Evolutionary conservation across 805 yeast genomes (phyloP).

Genomic region (Suhomyces faveliae): DNA sequence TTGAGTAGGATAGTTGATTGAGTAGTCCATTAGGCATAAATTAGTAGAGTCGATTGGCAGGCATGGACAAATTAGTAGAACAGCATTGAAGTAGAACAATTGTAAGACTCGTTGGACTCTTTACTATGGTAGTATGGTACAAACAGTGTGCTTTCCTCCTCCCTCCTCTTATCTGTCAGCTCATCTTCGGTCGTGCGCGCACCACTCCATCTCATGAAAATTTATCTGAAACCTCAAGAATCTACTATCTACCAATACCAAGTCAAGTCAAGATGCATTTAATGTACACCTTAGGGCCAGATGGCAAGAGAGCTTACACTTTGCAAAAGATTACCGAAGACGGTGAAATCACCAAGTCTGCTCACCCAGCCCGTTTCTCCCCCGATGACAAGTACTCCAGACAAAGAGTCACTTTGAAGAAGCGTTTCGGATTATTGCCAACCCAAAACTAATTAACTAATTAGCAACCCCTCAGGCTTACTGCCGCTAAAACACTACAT

Average conservation of each 20-base stretch:
- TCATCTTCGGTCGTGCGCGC: slow-evolving; percentile 1
- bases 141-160: not conserved
- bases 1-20: no score
- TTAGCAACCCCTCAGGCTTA: not conserved
- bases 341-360: slow-evolving; percentile 97
- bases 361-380: slow-evolving; percentile 99
- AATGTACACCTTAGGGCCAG: slow-evolving; percentile 94
- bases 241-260: not conserved
- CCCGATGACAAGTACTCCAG: slow-evolving; percentile 99
- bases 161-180: not conserved
- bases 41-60: no score
- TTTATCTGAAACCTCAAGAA: slow-evolving; percentile 1
- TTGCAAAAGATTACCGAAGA: slow-evolving; percentile 73
- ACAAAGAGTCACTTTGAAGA: slow-evolving; percentile 97
- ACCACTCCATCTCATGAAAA: slow-evolving; percentile 2
- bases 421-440: slow-evolving; percentile 86
- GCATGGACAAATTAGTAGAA: no score
- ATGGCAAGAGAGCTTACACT: slow-evolving; percentile 95
- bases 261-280: slow-evolving; percentile 72
- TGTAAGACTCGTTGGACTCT: no score
- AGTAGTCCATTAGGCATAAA: no score
- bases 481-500: not conserved
- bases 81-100: no score
- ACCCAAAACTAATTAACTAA: slow-evolving; percentile 58
- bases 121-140: no score